phyloP scores from a whole-genome alignment of 148 eudicot genomes.

The Fagopyrum homotropicum region DNA sequence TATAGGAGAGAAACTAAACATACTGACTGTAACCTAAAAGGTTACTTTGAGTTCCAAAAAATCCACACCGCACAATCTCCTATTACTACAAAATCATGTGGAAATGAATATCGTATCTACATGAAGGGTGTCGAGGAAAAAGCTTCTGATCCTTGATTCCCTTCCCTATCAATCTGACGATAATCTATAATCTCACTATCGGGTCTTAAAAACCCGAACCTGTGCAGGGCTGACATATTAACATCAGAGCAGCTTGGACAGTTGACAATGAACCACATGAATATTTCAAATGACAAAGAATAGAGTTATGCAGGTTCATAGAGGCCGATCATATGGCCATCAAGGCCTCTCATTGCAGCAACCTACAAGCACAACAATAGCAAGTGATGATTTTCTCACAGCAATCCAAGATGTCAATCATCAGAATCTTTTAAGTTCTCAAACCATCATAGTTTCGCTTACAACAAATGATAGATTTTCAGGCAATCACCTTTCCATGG shows the following conservation, averaged over 20 bases:
- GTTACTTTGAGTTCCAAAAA: too few relatives aligned
- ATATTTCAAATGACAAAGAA: too few relatives aligned
- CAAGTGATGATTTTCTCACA: not conserved
- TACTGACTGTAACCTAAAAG: too few relatives aligned
- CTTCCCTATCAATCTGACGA: not conserved
- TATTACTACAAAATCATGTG: not conserved
- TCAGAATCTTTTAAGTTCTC: not conserved
- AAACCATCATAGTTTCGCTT: not conserved
- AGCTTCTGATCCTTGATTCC: not conserved
- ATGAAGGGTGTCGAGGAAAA: not conserved
- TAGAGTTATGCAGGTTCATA: conserved; percentile 49
- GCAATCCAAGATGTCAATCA: not conserved
- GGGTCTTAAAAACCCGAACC: conserved; percentile 68
- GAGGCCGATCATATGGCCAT: conserved; percentile 74
- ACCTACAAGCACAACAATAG: conserved; percentile 26
- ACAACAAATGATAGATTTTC: not conserved
- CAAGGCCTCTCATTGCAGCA: conserved; percentile 64
- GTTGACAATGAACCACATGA: not conserved
- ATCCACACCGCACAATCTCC: not conserved
- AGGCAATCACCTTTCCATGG: conserved; percentile 64
- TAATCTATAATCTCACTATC: conserved; percentile 10
- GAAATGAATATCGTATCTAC: not conserved
- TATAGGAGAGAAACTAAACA: too few relatives aligned
- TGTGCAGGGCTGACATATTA: conserved; percentile 50
- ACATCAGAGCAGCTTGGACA: not conserved